Base-by-base conservation (phyloP, 2,329 filamentous ascomycete genomes). In the Elsinoe perseae region DNA sequence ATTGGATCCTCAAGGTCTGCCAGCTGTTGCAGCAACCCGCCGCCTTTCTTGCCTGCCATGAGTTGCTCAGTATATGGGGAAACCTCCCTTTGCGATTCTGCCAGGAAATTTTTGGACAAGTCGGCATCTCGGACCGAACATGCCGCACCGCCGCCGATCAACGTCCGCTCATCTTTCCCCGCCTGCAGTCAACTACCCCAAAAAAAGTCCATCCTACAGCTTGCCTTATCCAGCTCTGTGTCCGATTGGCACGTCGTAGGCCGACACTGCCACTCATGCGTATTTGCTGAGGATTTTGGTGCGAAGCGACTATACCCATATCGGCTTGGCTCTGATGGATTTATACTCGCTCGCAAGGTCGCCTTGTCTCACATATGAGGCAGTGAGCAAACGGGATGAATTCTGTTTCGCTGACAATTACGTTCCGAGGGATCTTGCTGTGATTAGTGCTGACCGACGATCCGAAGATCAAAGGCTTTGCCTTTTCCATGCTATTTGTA, bases 1-100 rank as follows among this genome's bases (percentile, higher is more conserved):
- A 60, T 64, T 36, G 57, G 57, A 27, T 64, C 59, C 3, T 63
- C 56, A 4, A 66, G 58, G 16, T 66, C 64, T 4, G 65, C 63
- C 25, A 69, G 67, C 34, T 66, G 56, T 21, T 59, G 57, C 4
- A 58, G 52, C 46, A 61, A 28, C 7, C 57, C 54, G 40, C 52
- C 56, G 10, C 42, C 20, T n/a, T 34, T 58, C 32, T 44, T 61
- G 6, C 42, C 44, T 36, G 56, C 56, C 59, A 61, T 61, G n/a
- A 32, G 42, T 30, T 9, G 5, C 14, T 20, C n/a, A 42, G 2
- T 25, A 9, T 30, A 27, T 14, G 16, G 10, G 2, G 20, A 43
- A 1, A 2, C 2, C 14, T 8, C 23, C 10, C 12, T 8, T 18
- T 18, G 18, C 9, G n/a, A 30, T 38, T 54, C 34, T 28, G 23